A percentile compares a stretch with the other conserved stretches of the same genome.
These are phyloP conservation scores for Boletus coccyginus DNA, from an alignment of 768 basidiomycete genomes.

Conservation along the genomic window DNA sequence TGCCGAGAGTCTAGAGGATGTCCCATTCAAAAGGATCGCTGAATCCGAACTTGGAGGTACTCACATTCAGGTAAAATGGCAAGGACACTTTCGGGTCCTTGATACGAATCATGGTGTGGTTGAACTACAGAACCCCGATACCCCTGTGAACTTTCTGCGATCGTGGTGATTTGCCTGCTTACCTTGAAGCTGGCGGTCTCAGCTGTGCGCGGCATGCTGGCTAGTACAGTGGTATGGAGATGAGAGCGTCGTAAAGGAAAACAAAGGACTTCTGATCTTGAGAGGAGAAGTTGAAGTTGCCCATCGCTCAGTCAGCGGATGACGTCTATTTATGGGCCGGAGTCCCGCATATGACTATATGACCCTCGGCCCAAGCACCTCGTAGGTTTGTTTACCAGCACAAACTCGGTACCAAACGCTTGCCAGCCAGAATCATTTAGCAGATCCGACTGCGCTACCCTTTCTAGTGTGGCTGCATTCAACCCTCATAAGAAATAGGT, in stretches of 20 bases:
- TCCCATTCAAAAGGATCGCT: neutral
- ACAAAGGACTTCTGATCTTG: conserved; percentile 2
- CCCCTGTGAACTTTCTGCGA: neutral
- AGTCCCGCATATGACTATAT: neutral
- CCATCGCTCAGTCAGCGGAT: conserved; percentile 5
- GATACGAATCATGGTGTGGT: conserved; percentile 87
- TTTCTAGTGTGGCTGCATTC: neutral
- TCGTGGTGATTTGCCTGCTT: neutral
- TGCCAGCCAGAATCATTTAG: too few species aligned
- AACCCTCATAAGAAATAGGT: neutral
- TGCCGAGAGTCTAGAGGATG: conserved; percentile 54
- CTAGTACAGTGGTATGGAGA: conserved; percentile 8
- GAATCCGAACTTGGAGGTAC: conserved; percentile 11
- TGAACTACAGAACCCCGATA: conserved; percentile 47
- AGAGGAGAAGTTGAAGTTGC: neutral
- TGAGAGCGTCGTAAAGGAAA: neutral
- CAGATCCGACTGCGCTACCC: neutral
- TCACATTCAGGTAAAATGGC: conserved; percentile 73
- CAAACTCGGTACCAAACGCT: too few species aligned
- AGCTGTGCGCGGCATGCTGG: conserved; percentile 58
- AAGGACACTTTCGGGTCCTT: conserved; percentile 84
- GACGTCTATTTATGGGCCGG: conserved; percentile 15
- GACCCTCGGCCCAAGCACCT: neutral
- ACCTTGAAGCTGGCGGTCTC: conserved; percentile 68
- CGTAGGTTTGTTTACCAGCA: neutral